Percentiles rank a stretch among this genome's conserved stretches.
These are phyloP conservation scores for Aurantiochytrium sp. DNA, from an alignment of 108 stramenopile genomes.

Conservation along the genomic window DNA sequence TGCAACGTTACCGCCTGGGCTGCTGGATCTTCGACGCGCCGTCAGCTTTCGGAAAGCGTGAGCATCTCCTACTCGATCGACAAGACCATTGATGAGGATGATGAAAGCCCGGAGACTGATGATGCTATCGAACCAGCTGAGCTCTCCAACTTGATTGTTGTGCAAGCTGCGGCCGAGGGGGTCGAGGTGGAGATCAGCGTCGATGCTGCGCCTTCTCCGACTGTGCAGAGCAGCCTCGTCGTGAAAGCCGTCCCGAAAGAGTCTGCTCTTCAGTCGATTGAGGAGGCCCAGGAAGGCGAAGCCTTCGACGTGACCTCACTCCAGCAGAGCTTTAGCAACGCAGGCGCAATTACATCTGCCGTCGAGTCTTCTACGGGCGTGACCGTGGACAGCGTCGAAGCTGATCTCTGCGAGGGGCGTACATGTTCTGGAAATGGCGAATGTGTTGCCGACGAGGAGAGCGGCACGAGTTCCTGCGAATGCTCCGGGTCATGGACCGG, in stretches of 20 bases:
- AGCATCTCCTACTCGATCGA: not conserved
- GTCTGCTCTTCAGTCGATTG: not conserved
- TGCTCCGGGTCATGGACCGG: not conserved
- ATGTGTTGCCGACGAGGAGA: not conserved
- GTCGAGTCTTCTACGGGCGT: not conserved
- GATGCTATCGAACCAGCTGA: not conserved
- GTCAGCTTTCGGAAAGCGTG: not conserved
- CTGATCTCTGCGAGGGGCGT: not conserved
- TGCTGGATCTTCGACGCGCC: not conserved
- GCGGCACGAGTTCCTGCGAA: not conserved
- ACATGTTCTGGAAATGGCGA: not conserved
- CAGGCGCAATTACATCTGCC: not conserved
- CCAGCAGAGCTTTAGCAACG: not conserved
- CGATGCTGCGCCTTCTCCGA: not conserved
- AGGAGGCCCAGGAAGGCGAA: not conserved
- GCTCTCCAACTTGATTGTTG: not conserved
- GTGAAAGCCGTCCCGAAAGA: not conserved
- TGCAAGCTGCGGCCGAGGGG: not conserved
- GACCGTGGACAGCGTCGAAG: not conserved
- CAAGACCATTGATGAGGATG: not conserved
- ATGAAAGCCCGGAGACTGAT: not conserved
- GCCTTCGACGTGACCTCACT: not conserved
- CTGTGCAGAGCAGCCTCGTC: not conserved
- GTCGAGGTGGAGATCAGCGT: not conserved
- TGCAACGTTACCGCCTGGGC: not conserved